These are phyloP conservation scores for Cercospora nicotianae DNA, from an alignment of 2,329 filamentous ascomycete genomes.

Conservation along the genomic window DNA sequence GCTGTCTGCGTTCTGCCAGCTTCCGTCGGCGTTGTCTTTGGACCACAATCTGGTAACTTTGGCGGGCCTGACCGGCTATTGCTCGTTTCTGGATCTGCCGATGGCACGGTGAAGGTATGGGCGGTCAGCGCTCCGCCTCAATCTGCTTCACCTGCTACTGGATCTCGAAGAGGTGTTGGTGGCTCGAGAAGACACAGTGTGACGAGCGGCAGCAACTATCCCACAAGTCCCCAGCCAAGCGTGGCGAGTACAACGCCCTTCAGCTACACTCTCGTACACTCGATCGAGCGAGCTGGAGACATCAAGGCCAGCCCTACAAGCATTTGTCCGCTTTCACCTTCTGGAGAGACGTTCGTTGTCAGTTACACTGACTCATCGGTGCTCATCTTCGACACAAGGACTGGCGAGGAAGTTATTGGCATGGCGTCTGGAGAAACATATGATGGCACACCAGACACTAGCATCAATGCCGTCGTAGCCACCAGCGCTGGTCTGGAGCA, in stretches of 20 bases:
- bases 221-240: slow-evolving; percentile 84
- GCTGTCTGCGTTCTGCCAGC: slow-evolving; percentile 87
- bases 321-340: slow-evolving; percentile 81
- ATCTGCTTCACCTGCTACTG: slow-evolving; percentile 74
- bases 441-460: slow-evolving; percentile 76
- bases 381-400: slow-evolving; percentile 86
- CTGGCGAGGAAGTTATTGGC: slow-evolving; percentile 83
- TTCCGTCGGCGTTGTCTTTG: slow-evolving; percentile 77
- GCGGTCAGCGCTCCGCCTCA: slow-evolving; percentile 89
- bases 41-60: slow-evolving; percentile 62
- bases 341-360: slow-evolving; percentile 87
- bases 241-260: slow-evolving; percentile 84
- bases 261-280: slow-evolving; percentile 82
- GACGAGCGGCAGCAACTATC: slow-evolving; percentile 89
- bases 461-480: slow-evolving; percentile 88
- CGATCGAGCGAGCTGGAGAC: slow-evolving; percentile 65
- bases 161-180: slow-evolving; percentile 65
- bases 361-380: slow-evolving; percentile 89
- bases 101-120: slow-evolving; percentile 91
- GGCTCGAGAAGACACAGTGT: slow-evolving; percentile 88
- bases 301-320: slow-evolving; percentile 73
- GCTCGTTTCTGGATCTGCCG: slow-evolving; percentile 86
- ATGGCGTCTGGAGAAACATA: slow-evolving; percentile 97
- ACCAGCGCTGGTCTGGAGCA: slow-evolving; percentile 73
- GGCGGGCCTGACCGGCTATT: slow-evolving; percentile 83